Conservation (phyloP, 805 yeast species). For the Dipodascus albidus region DNA sequence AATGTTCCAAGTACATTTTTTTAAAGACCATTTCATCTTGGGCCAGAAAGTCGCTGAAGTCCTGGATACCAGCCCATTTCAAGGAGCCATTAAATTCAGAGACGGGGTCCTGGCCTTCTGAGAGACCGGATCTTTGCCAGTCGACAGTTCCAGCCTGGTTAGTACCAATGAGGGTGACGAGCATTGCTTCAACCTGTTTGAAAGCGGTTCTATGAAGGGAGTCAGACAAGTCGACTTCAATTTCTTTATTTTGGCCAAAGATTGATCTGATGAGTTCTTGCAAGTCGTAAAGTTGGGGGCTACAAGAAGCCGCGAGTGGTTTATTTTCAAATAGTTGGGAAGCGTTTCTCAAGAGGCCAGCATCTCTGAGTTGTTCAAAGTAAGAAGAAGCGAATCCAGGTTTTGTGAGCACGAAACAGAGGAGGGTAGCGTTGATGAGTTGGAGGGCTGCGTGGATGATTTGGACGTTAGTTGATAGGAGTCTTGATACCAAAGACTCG, state of each 20-base stretch:
- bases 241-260: conserved; percentile 9
- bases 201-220: conserved; percentile 3
- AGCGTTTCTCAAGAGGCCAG: conserved; percentile 14
- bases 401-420: conserved; percentile 11
- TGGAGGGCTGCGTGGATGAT: conserved; percentile 11
- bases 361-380: conserved; percentile 11
- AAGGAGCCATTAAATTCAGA: conserved; percentile 10
- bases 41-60: conserved; percentile 15
- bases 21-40: conserved; percentile 13
- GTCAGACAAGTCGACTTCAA: conserved; percentile 8
- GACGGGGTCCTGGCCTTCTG: conserved; percentile 8
- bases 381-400: not conserved
- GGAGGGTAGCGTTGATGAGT: conserved; percentile 10
- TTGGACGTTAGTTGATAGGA: conserved; percentile 9
- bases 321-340: conserved; percentile 14
- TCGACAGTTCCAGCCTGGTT: conserved; percentile 9
- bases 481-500: conserved; percentile 9
- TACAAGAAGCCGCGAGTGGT: conserved; percentile 11
- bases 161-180: conserved; percentile 13
- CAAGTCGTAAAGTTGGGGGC: conserved; percentile 15
- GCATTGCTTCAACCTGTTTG: conserved; percentile 8
- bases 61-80: conserved; percentile 17
- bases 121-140: conserved; percentile 16
- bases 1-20: conserved; percentile 16
- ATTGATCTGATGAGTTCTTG: conserved; percentile 17